phyloP scores from a whole-genome alignment of 2,329 filamentous ascomycete species.

The Phymatotrichopsis omnivora region DNA sequence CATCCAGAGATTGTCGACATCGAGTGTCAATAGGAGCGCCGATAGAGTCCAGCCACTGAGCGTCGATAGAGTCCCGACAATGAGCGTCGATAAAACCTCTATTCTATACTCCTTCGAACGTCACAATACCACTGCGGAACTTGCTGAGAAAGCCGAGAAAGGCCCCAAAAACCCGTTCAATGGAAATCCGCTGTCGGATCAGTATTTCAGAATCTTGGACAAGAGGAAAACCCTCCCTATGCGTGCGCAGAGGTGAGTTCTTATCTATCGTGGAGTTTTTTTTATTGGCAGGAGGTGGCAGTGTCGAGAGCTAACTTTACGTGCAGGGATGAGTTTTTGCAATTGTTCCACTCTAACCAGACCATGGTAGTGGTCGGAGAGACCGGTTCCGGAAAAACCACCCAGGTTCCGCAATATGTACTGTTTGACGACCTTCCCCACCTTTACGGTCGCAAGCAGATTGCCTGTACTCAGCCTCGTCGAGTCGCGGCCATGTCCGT shows the following conservation, averaged over 20 bases:
- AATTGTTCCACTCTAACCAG: constrained; percentile 85
- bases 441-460: constrained; percentile 63
- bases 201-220: constrained; percentile 85
- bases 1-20: too few relatives aligned
- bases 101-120: constrained; percentile 59
- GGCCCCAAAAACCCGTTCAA: constrained; percentile 79
- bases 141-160: constrained; percentile 67
- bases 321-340: constrained; percentile 73
- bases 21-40: too few relatives aligned
- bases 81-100: constrained; percentile 38
- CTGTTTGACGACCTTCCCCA: constrained; percentile 94
- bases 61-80: too few relatives aligned
- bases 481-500: constrained; percentile 98
- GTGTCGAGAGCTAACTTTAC: background rate
- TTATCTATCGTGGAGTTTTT: constrained; percentile 1
- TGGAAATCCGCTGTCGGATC: constrained; percentile 60
- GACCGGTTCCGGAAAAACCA: constrained; percentile 98
- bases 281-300: constrained; percentile 4
- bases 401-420: constrained; percentile 97
- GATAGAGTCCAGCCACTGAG: constrained; percentile 32
- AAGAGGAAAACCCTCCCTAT: constrained; percentile 78
- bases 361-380: constrained; percentile 98
- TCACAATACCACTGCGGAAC: constrained; percentile 67
- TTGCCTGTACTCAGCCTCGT: constrained; percentile 94
- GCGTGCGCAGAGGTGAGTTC: constrained; percentile 66